Percentiles rank a stretch among this genome's conserved stretches.
These are phyloP conservation scores for Phytophthora sojae DNA, from an alignment of 352 stramenopile species.

Conservation along the genomic window DNA sequence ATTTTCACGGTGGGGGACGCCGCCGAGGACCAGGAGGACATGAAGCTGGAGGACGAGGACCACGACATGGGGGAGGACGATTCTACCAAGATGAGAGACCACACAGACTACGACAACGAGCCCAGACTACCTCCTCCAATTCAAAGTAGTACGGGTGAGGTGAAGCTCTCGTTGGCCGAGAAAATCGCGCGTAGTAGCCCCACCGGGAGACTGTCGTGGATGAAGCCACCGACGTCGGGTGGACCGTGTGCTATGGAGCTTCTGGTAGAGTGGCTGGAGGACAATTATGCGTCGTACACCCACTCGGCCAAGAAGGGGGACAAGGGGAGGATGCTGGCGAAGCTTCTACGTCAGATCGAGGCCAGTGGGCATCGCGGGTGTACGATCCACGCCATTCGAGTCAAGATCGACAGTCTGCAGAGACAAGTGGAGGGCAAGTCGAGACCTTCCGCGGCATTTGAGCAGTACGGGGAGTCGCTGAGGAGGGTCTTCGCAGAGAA, in stretches of 20 bases:
- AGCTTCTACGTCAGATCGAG: slow-evolving; percentile 30
- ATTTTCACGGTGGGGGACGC: slow-evolving; percentile 42
- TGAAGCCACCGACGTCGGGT: slow-evolving; percentile 29
- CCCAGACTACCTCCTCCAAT: background rate
- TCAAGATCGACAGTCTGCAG: slow-evolving; percentile 44
- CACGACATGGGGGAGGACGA: background rate
- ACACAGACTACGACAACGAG: background rate
- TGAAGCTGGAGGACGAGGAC: slow-evolving; percentile 5
- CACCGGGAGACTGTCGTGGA: slow-evolving; percentile 31
- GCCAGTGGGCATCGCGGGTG: slow-evolving; percentile 27
- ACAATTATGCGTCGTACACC: slow-evolving; percentile 27
- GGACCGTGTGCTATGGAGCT: slow-evolving; percentile 34
- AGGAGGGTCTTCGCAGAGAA: slow-evolving; percentile 27
- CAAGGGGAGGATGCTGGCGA: slow-evolving; percentile 35
- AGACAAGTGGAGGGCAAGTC: slow-evolving; percentile 31
- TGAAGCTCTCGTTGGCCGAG: background rate
- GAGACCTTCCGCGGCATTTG: slow-evolving; percentile 31
- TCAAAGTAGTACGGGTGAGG: background rate
- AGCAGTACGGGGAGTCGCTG: slow-evolving; percentile 28
- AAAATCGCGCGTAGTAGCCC: slow-evolving; percentile 22
- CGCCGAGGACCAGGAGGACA: slow-evolving; percentile 16
- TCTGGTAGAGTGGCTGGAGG: slow-evolving; percentile 33
- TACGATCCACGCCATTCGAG: slow-evolving; percentile 38
- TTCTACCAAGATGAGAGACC: no score
- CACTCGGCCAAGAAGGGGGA: slow-evolving; percentile 39